These are phyloP conservation scores for Metarhizium humberi DNA, from an alignment of 2,329 filamentous ascomycete species.

Conservation along the genomic window DNA sequence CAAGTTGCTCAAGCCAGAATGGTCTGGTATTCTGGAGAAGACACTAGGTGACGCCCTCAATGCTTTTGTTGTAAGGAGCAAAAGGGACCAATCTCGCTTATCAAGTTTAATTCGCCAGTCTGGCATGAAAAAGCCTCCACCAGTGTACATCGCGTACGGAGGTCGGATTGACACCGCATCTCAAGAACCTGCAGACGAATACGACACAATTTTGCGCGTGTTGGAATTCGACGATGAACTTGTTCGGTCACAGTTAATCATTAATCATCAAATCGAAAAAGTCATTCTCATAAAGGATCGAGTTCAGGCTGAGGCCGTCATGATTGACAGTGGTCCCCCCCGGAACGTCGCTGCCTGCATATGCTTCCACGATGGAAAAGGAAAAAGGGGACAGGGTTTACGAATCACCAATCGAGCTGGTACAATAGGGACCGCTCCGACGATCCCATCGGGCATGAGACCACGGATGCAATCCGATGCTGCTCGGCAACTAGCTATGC, in stretches of 20 bases:
- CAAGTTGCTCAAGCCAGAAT: constrained; percentile 66
- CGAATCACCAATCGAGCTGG: constrained; percentile 40
- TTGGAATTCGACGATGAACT: constrained; percentile 74
- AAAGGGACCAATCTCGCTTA: constrained; percentile 64
- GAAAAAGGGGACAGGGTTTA: constrained; percentile 45
- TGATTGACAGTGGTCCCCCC: constrained; percentile 53
- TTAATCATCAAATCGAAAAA: constrained; percentile 76
- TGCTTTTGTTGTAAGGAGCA: constrained; percentile 73
- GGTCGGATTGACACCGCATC: constrained; percentile 23
- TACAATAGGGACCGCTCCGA: constrained; percentile 31
- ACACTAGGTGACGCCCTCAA: constrained; percentile 61
- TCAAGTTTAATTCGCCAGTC: constrained; percentile 52
- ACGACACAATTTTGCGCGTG: constrained; percentile 71
- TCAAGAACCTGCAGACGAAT: constrained; percentile 62
- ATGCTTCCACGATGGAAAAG: constrained; percentile 51
- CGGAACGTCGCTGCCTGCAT: constrained; percentile 67
- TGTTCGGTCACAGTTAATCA: constrained; percentile 74
- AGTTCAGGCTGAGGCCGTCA: constrained; percentile 56
- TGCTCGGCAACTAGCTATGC: constrained; percentile 51
- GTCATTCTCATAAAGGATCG: constrained; percentile 65
- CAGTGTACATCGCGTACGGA: constrained; percentile 29
- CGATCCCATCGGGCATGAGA: constrained; percentile 37
- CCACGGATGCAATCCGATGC: constrained; percentile 76
- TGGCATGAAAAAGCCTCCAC: constrained; percentile 39
- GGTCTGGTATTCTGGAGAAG: constrained; percentile 75